Percentiles rank a stretch among this genome's conserved stretches.
Evolutionary conservation across 495 filamentous ascomycete genomes (phyloP).

Genomic region (Podospora anserina): DNA sequence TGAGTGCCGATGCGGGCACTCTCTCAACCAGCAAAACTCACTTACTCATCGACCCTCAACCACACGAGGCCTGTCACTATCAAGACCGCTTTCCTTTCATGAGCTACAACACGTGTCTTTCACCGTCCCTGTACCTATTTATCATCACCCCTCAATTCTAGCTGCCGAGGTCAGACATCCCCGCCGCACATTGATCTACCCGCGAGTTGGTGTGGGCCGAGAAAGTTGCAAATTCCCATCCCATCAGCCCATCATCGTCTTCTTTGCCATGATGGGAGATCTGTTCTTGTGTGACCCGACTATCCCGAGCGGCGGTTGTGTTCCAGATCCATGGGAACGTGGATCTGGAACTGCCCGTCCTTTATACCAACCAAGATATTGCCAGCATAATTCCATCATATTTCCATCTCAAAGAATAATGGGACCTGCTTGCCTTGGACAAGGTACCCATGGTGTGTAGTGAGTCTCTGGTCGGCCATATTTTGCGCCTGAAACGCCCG

Average conservation of each 20-base stretch:
- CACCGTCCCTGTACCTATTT: neutral
- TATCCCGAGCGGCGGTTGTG: neutral
- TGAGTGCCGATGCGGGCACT: neutral
- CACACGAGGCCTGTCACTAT: neutral
- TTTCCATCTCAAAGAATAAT: neutral
- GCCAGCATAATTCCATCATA: neutral
- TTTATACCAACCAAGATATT: neutral
- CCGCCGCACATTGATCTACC: neutral
- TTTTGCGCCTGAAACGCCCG: slow-evolving; percentile 10
- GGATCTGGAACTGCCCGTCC: neutral
- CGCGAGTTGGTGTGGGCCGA: neutral
- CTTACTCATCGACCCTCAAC: neutral
- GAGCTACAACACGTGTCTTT: neutral
- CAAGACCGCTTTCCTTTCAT: neutral
- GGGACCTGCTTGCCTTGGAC: neutral
- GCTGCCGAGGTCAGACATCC: neutral
- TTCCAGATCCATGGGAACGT: no score
- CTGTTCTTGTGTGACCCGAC: neutral
- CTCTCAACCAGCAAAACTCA: neutral
- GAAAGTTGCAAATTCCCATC: neutral
- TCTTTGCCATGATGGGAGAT: neutral
- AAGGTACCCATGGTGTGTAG: neutral
- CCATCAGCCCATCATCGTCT: neutral
- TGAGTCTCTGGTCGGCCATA: slow-evolving; percentile 2
- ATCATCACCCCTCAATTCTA: neutral